Evolutionary conservation across 768 basidiomycete genomes (phyloP), one percentile per base, ranked within the genome.

Genomic region (Imleria badia): DNA sequence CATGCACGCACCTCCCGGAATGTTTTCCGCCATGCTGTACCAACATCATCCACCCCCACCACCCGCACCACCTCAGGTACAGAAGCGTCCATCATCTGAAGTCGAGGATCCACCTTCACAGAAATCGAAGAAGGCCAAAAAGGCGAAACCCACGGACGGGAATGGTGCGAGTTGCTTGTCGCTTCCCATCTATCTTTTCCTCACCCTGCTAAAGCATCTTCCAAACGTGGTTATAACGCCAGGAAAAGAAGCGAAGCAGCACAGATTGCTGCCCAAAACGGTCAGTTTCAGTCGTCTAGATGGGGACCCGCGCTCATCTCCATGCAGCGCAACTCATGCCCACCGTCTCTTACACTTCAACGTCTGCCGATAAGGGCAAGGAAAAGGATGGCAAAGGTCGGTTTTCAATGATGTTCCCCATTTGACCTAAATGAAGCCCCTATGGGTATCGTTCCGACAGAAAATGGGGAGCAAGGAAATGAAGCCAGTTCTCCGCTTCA

Each of bases 231-330:
- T 40, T 85, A 84, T 61, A 86, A 79, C 57, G 74, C 83, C 48
- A 88, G 85, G 75, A 89, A 87, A 71, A 85, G 87, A 54, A 84
- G 72, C 57, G 87, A 89, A 53, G 83, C 84, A 23, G 85, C 83
- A 2, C 80, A 83, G 61, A 81, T 82, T 62, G 78, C 81, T 30
- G 82, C 82, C 40, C 81, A 84, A 65, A 85, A 82, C 62, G 84
- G 87, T 89, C 64, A 15, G 70, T 55, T 31, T 46, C 42, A 31
- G 52, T 62, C 43, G 33, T 48, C 46, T 42, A 5, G 41, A 60
- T 58, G 39, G 31, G 54, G 48, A 48, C 53, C 45, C 45, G 54
- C 43, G 41, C 49, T 68, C 59, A 60, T 51, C 40, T 23, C 51
- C 57, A 56, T 59, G 22, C 54, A 80, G 79, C 77, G 23, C 77